phyloP scores from a whole-genome alignment of 371 early-diverging fungal species.

The Mortierella sp. region DNA sequence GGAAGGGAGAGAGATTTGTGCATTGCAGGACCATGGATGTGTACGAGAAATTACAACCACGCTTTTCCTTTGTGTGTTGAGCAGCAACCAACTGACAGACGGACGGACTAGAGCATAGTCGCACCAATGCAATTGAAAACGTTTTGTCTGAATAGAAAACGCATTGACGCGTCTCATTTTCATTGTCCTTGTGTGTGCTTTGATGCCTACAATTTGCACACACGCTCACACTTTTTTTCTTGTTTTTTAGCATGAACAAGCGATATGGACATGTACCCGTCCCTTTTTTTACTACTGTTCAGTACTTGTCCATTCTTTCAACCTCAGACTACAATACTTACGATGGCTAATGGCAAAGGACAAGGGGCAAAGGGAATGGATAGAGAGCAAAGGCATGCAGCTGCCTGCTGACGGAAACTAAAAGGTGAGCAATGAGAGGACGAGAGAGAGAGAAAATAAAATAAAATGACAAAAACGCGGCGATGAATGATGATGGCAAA shows the following conservation, averaged over 20 bases:
- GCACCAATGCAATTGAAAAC: too few species aligned
- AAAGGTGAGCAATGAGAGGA: neutral
- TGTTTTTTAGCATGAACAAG: too few species aligned
- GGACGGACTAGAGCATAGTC: too few species aligned
- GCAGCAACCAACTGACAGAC: too few species aligned
- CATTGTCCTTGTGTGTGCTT: neutral
- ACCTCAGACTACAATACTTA: too few species aligned
- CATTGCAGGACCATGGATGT: neutral
- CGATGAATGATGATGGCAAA: neutral
- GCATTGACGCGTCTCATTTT: neutral
- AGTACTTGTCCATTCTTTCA: neutral
- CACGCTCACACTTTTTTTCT: neutral
- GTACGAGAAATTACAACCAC: neutral
- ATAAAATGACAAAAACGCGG: neutral
- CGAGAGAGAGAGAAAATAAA: neutral
- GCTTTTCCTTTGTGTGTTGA: neutral
- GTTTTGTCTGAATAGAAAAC: neutral
- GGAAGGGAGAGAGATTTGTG: neutral
- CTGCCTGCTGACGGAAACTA: neutral
- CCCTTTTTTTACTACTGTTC: neutral
- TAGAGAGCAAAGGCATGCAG: neutral
- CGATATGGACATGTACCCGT: neutral
- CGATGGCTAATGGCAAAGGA: neutral
- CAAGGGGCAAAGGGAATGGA: neutral
- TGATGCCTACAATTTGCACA: neutral